A percentile compares a stretch with the other conserved stretches of the same genome.
These are phyloP conservation scores for Wallacemonas sp. DNA, from an alignment of 208 protist species.

Conservation along the genomic window DNA sequence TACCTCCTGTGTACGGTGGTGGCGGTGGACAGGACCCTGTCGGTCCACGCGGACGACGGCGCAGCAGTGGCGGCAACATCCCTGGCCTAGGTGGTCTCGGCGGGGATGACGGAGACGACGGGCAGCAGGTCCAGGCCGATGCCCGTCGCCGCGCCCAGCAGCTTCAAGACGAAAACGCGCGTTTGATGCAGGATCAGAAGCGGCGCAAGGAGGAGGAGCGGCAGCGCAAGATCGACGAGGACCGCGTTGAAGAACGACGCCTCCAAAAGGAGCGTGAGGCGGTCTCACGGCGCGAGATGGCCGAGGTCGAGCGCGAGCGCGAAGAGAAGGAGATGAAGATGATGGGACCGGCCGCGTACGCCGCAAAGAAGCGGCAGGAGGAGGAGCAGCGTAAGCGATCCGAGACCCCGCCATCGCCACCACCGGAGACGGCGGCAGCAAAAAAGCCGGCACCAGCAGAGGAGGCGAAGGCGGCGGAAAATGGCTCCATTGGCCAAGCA, in stretches of 20 bases:
- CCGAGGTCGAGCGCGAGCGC: conserved; percentile 56
- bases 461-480: neutral
- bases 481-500: neutral
- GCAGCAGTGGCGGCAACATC: conserved; percentile 17
- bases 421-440: neutral
- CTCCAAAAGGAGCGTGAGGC: conserved; percentile 49
- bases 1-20: conserved; percentile 8
- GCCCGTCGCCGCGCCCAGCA: conserved; percentile 54
- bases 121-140: conserved; percentile 27
- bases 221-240: conserved; percentile 35
- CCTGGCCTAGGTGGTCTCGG: conserved; percentile 24
- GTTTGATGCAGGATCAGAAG: conserved; percentile 58
- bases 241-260: conserved; percentile 46
- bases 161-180: conserved; percentile 76
- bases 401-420: neutral
- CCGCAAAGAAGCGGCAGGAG: conserved; percentile 19
- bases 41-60: neutral
- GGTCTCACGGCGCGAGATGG: conserved; percentile 41
- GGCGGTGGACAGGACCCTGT: neutral
- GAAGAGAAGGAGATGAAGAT: conserved; percentile 41
- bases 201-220: conserved; percentile 43
- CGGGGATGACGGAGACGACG: conserved; percentile 28
- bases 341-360: conserved; percentile 20
- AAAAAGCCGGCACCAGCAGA: neutral
- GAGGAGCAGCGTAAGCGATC: neutral